phyloP scores from a whole-genome alignment of 306 rosid genomes.

The Rosa multiflora region DNA sequence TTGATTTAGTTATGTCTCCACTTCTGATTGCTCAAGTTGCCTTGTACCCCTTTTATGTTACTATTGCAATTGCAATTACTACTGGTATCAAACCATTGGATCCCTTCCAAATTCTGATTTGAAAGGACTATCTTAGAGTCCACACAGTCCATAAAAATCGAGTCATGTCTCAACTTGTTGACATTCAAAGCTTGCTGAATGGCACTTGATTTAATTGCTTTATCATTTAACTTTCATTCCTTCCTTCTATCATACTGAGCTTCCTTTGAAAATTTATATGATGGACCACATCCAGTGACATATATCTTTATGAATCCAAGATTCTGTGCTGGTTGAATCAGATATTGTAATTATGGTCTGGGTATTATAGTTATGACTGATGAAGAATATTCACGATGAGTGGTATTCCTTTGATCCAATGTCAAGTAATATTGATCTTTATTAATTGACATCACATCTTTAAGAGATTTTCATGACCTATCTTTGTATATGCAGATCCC shows the following conservation, averaged over 20 bases:
- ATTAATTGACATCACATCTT: slow-evolving; percentile 12
- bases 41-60: background rate
- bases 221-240: background rate
- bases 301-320: background rate
- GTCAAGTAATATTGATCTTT: background rate
- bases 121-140: background rate
- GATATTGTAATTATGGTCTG: slow-evolving; percentile 5
- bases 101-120: background rate
- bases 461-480: slow-evolving; percentile 28
- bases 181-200: background rate
- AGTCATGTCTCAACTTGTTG: background rate
- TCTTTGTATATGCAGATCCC: slow-evolving; percentile 58
- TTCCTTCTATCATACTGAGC: background rate
- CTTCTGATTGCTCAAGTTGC: background rate
- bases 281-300: background rate
- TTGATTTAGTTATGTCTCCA: background rate
- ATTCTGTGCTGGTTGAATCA: background rate
- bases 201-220: background rate
- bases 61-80: background rate
- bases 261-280: background rate
- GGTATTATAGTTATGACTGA: background rate
- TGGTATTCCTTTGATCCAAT: slow-evolving; percentile 16
- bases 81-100: background rate
- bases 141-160: background rate
- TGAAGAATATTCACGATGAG: slow-evolving; percentile 1